Base-by-base conservation (phyloP, 163 green algal genomes). In the Trebouxiophyceae sp. region DNA sequence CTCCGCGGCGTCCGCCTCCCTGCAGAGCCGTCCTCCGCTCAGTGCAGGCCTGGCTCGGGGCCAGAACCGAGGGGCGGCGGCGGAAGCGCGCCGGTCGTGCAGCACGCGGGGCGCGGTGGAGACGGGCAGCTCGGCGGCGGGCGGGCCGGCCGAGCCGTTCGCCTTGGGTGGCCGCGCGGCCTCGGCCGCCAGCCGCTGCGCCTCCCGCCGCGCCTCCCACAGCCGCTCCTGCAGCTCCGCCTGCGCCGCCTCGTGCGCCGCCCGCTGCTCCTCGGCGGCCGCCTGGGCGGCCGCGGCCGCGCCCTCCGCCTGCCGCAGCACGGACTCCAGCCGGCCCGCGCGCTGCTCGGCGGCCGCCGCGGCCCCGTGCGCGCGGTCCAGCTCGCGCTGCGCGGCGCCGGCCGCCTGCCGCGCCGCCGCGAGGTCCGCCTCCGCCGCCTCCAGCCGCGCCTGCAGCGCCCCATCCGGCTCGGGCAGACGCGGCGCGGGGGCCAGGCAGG, bases 221-320 rank as follows among this genome's bases (percentile, higher is more conserved):
- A 73, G 46, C 54, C 63, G 62, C 73, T 85, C 72, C 63, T 78
- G 66, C 47, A 75, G 27, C 27, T 63, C 26, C 34, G 60, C 55
- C 34, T 60, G 5, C 54, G 70, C 33, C 30, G 33, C 60, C 34
- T 76, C 59, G 27, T 67, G 26, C 4, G 67, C 70, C 26, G 74
- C 59, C 30, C 80, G 64, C 56, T 80, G 44, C 7, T 16, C 44
- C 60, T 66, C 60, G 12, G 33, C 33, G 1, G 58, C 58, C 5
- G 16, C 23, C 8, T 64, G 8, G 23, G 7, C 12, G 63, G 57
- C 68, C 59, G 31, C 29, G 19, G 24, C 26, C 45, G 47, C 54
- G 27, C 12, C 71, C 12, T 12, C 58, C 6, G 58, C 33, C 6
- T 28, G 33, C 33, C 22, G 23, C 33, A 23, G 31, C 33, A 55